Conservation (phyloP, 257 asterid species). For the Jacaranda copaia region DNA sequence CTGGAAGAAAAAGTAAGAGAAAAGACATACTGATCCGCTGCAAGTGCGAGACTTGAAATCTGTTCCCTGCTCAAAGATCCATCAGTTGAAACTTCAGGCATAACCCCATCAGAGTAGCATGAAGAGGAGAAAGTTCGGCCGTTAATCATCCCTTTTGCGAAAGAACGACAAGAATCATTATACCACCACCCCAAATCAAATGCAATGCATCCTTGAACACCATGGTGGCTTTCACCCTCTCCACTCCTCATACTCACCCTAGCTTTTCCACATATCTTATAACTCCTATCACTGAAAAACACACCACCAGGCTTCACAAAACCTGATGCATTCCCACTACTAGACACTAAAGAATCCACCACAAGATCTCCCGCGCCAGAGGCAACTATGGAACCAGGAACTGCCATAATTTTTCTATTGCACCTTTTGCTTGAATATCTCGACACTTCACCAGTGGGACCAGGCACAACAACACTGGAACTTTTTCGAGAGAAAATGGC, state of each 20-base stretch:
- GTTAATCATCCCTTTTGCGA: constrained; percentile 39
- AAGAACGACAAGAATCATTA: constrained; percentile 25
- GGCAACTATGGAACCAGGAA: constrained; percentile 56
- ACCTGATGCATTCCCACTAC: constrained; percentile 56
- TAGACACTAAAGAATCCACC: constrained; percentile 56
- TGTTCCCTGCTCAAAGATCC: constrained; percentile 54
- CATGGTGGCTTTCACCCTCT: constrained; percentile 32
- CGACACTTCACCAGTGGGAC: constrained; percentile 5
- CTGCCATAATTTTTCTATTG: constrained; percentile 53
- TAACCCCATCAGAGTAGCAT: constrained; percentile 59
- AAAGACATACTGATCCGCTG: constrained; percentile 62
- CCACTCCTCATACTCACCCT: constrained; percentile 51
- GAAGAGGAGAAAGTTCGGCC: constrained; percentile 51
- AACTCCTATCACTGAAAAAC: constrained; percentile 50
- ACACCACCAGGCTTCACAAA: constrained; percentile 57
- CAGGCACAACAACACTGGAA: not conserved
- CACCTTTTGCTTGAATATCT: constrained; percentile 23
- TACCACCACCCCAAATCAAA: constrained; percentile 32
- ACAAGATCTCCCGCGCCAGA: constrained; percentile 69
- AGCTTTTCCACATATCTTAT: constrained; percentile 46
- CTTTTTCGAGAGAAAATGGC: constrained; percentile 34
- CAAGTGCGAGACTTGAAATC: constrained; percentile 56
- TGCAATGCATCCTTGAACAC: constrained; percentile 39
- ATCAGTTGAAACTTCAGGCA: constrained; percentile 48
- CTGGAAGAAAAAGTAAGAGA: not conserved